phyloP scores from a whole-genome alignment of 192 early-diverging fungal species.

The Paraglomus occultum region DNA sequence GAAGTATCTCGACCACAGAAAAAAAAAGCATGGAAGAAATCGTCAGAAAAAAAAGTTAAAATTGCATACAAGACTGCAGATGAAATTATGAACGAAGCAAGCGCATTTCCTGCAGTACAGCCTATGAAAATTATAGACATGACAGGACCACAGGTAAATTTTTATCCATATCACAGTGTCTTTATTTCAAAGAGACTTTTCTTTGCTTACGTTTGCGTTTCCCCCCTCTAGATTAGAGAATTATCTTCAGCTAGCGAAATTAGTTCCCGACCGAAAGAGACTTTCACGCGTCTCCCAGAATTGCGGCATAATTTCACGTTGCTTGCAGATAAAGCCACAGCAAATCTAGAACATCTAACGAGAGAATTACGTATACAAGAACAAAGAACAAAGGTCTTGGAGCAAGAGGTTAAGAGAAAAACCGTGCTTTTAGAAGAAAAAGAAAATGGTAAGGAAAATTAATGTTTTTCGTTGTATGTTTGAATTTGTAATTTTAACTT shows the following conservation, averaged over 20 bases:
- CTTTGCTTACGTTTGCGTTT: not conserved
- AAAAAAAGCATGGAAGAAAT: conserved; percentile 50
- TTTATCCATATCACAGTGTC: conserved; percentile 3
- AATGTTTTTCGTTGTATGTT: too few species aligned
- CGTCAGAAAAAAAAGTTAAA: conserved; percentile 39
- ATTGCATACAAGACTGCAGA: conserved; percentile 72
- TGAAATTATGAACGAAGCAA: conserved; percentile 64
- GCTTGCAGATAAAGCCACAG: conserved; percentile 66
- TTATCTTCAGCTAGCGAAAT: conserved; percentile 47
- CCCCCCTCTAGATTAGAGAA: conserved; percentile 40
- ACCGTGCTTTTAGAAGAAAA: conserved; percentile 39
- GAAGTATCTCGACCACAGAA: conserved; percentile 34
- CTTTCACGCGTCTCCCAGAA: conserved; percentile 65
- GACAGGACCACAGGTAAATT: conserved; percentile 65
- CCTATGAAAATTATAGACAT: conserved; percentile 81
- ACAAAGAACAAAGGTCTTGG: conserved; percentile 38
- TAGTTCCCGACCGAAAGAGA: conserved; percentile 47
- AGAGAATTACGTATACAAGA: conserved; percentile 54
- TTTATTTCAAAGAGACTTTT: conserved; percentile 1
- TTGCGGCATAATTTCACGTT: conserved; percentile 74
- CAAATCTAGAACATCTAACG: conserved; percentile 64
- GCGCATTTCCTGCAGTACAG: conserved; percentile 36
- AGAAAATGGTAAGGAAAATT: conserved; percentile 27
- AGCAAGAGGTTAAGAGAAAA: conserved; percentile 42
- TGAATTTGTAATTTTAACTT: not conserved